phyloP scores from a whole-genome alignment of 768 basidiomycete genomes.

The Pleurotus ostreatus region DNA sequence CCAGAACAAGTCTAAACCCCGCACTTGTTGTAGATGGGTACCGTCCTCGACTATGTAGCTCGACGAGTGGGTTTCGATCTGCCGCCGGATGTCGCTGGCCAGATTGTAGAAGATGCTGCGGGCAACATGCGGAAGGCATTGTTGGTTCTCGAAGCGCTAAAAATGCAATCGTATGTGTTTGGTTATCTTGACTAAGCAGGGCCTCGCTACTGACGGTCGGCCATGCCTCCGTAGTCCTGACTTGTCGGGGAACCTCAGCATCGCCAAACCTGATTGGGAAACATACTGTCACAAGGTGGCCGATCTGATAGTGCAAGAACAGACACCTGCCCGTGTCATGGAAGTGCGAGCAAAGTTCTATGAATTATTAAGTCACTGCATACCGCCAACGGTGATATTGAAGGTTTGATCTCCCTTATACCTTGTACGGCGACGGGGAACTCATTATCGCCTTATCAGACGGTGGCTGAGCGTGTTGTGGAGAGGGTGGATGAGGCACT shows the following conservation, averaged over 20 bases:
- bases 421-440: neutral
- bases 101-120: conserved; percentile 75
- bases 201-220: neutral
- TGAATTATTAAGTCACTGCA: conserved; percentile 94
- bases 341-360: conserved; percentile 92
- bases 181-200: neutral
- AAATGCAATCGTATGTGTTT: conserved; percentile 85
- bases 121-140: conserved; percentile 96
- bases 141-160: conserved; percentile 90
- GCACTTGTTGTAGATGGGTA: conserved; percentile 57
- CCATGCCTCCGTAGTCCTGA: conserved; percentile 54
- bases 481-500: conserved; percentile 86
- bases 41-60: conserved; percentile 76
- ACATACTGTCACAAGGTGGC: conserved; percentile 92
- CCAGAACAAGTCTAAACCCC: neutral
- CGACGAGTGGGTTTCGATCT: conserved; percentile 66
- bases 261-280: conserved; percentile 99
- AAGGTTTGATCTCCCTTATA: conserved; percentile 52
- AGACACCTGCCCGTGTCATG: conserved; percentile 85
- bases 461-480: conserved; percentile 83
- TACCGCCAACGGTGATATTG: conserved; percentile 87
- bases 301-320: conserved; percentile 85
- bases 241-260: conserved; percentile 69
- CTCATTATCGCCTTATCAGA: conserved; percentile 42
- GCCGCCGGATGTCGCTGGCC: conserved; percentile 69